Evolutionary conservation across 805 yeast species (phyloP).

Genomic region (Danielozyma ontarioensis): DNA sequence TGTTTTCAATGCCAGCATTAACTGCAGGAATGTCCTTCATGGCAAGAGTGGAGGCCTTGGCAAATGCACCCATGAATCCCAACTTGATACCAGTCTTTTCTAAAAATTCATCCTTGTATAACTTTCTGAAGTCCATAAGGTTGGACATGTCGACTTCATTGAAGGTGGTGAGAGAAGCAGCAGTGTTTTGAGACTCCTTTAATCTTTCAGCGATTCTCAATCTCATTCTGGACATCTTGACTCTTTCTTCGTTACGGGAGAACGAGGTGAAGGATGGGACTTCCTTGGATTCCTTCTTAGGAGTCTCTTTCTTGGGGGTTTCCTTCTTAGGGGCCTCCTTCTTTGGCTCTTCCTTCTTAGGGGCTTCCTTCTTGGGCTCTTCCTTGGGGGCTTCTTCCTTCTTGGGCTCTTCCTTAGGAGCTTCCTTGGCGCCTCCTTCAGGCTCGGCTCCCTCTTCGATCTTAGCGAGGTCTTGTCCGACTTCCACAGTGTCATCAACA

Average conservation of each 20-base stretch:
- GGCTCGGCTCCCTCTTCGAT: conserved; percentile 60
- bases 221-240: conserved; percentile 99
- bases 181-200: conserved; percentile 98
- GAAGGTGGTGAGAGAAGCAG: conserved; percentile 96
- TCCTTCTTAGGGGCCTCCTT: conserved; percentile 23
- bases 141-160: conserved; percentile 97
- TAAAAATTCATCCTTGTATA: conserved; percentile 93
- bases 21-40: conserved; percentile 93
- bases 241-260: conserved; percentile 83
- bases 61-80: conserved; percentile 98
- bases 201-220: conserved; percentile 97
- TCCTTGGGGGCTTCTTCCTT: conserved; percentile 17
- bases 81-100: conserved; percentile 91
- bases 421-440: conserved; percentile 22
- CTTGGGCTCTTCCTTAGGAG: conserved; percentile 25
- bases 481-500: conserved; percentile 91
- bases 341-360: conserved; percentile 20
- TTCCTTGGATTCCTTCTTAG: conserved; percentile 13
- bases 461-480: conserved; percentile 87
- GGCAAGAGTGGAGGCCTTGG: conserved; percentile 89
- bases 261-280: conserved; percentile 43
- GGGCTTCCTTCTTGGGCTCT: conserved; percentile 14
- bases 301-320: conserved; percentile 25
- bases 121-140: conserved; percentile 88
- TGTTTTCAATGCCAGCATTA: conserved; percentile 89